Evolutionary conservation across 1,284 basidiomycete genomes (phyloP), one percentile per base, ranked within the genome.

Genomic region (Naganishia albida): DNA sequence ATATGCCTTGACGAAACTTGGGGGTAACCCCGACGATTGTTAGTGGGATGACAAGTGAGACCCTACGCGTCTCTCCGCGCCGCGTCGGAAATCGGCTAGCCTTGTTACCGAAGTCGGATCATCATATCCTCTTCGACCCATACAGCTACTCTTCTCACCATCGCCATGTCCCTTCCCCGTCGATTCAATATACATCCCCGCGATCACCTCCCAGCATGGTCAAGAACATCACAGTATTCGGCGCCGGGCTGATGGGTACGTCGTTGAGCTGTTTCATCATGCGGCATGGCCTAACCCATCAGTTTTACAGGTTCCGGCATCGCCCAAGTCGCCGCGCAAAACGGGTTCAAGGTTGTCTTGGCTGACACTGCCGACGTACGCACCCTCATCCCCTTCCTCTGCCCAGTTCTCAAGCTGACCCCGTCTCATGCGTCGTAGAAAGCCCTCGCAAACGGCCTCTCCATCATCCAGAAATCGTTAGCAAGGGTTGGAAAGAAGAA

Each of bases 401-500:
- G 43, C 26, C 18, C 46, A n/a, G n/a, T 39, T 43, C 15, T 1
- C 15, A n/a, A 25, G 3, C 49, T 20, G 25, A 34, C 20, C n/a
- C 43, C 54, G 23, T 16, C 25, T 46, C 40, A 7, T 26, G 51
- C 51, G 16, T 34, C 38, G 7, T 30, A 65, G 63, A 25, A 50
- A 51, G 64, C 62, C 25, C 28, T 23, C 48, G 48, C 25, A 18
- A 84, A 84, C 71, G 83, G 83, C 28, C 73, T 81, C 49, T 76
- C 72, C 51, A 84, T 84, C 76, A 85, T 85, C 71, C 71, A 75
- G 67, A 84, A 83, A 71, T 84, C 83, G 12, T 76, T 85, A 25
- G 72, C 75, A 1, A 78, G 84, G 39, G 78, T 85, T 63, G 82
- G 80, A 68, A 83, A 84, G 73, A 80, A 81, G 66, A 71, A 76